phyloP scores from a whole-genome alignment of 2,329 filamentous ascomycete species.

The Phyllosticta capitalensis region DNA sequence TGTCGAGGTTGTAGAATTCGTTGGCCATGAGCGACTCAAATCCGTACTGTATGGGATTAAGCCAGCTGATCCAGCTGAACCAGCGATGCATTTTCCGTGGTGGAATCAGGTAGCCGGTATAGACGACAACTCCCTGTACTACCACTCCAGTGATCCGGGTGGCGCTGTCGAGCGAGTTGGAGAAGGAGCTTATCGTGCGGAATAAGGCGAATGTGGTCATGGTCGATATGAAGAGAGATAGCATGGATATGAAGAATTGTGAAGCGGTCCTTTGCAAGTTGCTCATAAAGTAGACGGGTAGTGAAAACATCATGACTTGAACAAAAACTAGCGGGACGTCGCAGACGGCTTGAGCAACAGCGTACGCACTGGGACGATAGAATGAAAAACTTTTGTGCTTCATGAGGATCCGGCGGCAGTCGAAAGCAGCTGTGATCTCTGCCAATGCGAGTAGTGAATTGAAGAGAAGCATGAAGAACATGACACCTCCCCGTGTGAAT shows the following conservation, averaged over 20 bases:
- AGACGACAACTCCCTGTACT: slow-evolving; percentile 31
- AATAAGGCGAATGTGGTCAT: slow-evolving; percentile 37
- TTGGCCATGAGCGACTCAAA: slow-evolving; percentile 62
- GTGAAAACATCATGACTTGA: slow-evolving; percentile 49
- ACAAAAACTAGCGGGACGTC: slow-evolving; percentile 50
- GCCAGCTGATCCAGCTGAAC: slow-evolving; percentile 32
- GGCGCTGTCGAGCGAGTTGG: slow-evolving; percentile 27
- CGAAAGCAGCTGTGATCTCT: slow-evolving; percentile 52
- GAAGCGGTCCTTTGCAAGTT: slow-evolving; percentile 46
- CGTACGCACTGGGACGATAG: slow-evolving; percentile 53
- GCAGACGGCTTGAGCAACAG: slow-evolving; percentile 47
- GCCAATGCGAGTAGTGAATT: slow-evolving; percentile 53
- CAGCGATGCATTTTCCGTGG: slow-evolving; percentile 32
- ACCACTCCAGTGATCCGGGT: slow-evolving; percentile 32
- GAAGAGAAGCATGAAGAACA: slow-evolving; percentile 55
- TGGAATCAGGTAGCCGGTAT: slow-evolving; percentile 32
- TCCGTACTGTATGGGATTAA: slow-evolving; percentile 55
- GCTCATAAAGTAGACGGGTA: slow-evolving; percentile 55
- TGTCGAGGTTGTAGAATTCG: slow-evolving; percentile 53
- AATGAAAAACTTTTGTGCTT: slow-evolving; percentile 65
- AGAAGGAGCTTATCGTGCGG: slow-evolving; percentile 27
- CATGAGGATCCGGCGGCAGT: slow-evolving; percentile 54
- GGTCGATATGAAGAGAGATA: slow-evolving; percentile 51
- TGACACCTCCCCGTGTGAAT: slow-evolving; percentile 50
- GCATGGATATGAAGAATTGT: slow-evolving; percentile 52